Conservation (phyloP, 2,329 filamentous ascomycete genomes). For the Sarocladium oryzae region DNA sequence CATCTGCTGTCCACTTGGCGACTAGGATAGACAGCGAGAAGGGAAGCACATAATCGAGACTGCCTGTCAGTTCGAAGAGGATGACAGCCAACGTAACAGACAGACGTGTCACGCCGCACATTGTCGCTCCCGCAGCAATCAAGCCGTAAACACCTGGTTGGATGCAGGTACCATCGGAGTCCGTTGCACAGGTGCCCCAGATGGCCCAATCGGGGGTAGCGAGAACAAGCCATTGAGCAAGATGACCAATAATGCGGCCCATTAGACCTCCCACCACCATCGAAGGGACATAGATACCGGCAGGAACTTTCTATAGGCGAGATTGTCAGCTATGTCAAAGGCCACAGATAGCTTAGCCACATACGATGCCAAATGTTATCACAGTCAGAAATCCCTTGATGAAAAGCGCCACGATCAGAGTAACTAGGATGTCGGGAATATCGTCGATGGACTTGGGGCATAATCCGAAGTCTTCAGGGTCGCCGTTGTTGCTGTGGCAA, state of each 20-base stretch:
- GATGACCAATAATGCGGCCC: conserved; percentile 80
- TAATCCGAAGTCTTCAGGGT: conserved; percentile 61
- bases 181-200: conserved; percentile 67
- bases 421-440: conserved; percentile 70
- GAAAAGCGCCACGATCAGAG: conserved; percentile 70
- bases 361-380: conserved; percentile 82
- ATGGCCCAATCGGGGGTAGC: conserved; percentile 64
- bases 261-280: conserved; percentile 97
- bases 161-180: conserved; percentile 73
- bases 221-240: conserved; percentile 75
- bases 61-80: conserved; percentile 90
- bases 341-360: conserved; percentile 20
- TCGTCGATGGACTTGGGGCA: conserved; percentile 68
- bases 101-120: conserved; percentile 93
- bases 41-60: conserved; percentile 87
- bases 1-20: conserved; percentile 97
- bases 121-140: conserved; percentile 89
- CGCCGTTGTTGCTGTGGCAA: conserved; percentile 63
- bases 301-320: conserved; percentile 69
- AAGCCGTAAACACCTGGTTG: conserved; percentile 96
- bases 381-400: conserved; percentile 86
- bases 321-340: conserved; percentile 14
- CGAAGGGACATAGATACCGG: conserved; percentile 95
- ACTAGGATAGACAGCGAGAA: conserved; percentile 90
- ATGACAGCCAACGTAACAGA: conserved; percentile 94